Percentiles rank a stretch among this genome's conserved stretches.
phyloP scores from a whole-genome alignment of 495 filamentous ascomycete genomes.

The Penicillium verhagenii region DNA sequence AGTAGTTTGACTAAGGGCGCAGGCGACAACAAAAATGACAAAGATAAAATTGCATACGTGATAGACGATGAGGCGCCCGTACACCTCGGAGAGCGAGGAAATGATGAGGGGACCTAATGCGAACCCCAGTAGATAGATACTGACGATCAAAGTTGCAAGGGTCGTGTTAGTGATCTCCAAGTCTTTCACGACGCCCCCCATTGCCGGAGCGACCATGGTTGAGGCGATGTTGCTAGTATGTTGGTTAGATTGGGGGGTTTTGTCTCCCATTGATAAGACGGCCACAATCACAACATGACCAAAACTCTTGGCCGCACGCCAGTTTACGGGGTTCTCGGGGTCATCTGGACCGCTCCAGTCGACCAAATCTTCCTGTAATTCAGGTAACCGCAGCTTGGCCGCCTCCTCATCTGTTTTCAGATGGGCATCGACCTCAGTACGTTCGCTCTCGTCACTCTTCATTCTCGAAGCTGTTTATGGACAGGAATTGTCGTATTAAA shows the following conservation, averaged over 20 bases:
- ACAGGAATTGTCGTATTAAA: no score
- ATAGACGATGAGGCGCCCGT: conserved; percentile 36
- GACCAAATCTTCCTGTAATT: no score
- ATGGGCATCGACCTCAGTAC: no score
- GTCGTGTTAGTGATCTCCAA: background rate
- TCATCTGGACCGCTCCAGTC: conserved; percentile 1
- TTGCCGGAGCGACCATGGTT: background rate
- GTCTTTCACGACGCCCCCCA: background rate
- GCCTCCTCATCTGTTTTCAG: no score
- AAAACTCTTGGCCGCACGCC: background rate
- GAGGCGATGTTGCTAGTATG: background rate
- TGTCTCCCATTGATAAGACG: no score
- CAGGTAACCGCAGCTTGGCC: no score
- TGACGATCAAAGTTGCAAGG: conserved; percentile 22
- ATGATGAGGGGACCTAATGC: conserved; percentile 38
- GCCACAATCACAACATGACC: background rate
- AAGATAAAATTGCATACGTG: conserved; percentile 46
- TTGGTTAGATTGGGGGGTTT: no score
- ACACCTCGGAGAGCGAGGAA: conserved; percentile 42
- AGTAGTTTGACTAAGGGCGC: conserved; percentile 40
- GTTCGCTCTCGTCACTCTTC: no score
- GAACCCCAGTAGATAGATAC: conserved; percentile 40
- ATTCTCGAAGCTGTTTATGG: no score
- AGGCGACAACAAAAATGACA: conserved; percentile 44
- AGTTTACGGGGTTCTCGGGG: background rate